Percentiles rank a stretch among this genome's conserved stretches.
These are phyloP conservation scores for Kalmusia sp. DNA, from an alignment of 2,329 filamentous ascomycete species.

Conservation along the genomic window DNA sequence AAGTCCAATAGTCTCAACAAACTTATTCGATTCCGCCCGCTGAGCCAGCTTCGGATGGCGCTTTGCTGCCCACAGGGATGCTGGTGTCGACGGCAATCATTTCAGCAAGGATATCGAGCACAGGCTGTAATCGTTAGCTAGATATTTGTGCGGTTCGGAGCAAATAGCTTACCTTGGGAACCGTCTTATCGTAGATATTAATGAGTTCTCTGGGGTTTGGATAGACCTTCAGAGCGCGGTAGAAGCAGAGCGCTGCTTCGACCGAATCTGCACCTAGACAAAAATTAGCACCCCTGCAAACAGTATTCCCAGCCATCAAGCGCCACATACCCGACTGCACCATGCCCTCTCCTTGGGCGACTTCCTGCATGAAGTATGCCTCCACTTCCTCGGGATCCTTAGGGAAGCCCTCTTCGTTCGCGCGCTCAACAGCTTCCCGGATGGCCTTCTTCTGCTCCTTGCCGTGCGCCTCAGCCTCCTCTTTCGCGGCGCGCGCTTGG, in stretches of 20 bases:
- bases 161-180: conserved; percentile 75
- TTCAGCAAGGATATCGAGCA: conserved; percentile 94
- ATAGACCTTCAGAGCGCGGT: conserved; percentile 98
- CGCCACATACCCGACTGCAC: conserved; percentile 73
- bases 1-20: neutral
- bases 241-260: conserved; percentile 93
- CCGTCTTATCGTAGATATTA: conserved; percentile 97
- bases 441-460: conserved; percentile 76
- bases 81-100: conserved; percentile 93
- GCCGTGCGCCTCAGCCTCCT: conserved; percentile 70
- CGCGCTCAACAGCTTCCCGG: conserved; percentile 76
- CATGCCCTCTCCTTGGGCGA: conserved; percentile 84
- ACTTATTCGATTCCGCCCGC: conserved; percentile 43
- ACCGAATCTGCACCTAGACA: conserved; percentile 69
- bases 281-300: conserved; percentile 21
- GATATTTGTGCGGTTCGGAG: neutral
- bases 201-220: conserved; percentile 92
- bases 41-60: conserved; percentile 44
- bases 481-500: conserved; percentile 74
- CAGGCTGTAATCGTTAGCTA: conserved; percentile 63
- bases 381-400: conserved; percentile 90
- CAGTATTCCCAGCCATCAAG: neutral
- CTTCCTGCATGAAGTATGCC: conserved; percentile 95
- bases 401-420: conserved; percentile 92
- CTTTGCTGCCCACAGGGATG: conserved; percentile 50